Percentiles rank a stretch among this genome's conserved stretches.
Evolutionary conservation across 2,329 filamentous ascomycete genomes (phyloP).

Genomic region (Periglandula ipomoeae): DNA sequence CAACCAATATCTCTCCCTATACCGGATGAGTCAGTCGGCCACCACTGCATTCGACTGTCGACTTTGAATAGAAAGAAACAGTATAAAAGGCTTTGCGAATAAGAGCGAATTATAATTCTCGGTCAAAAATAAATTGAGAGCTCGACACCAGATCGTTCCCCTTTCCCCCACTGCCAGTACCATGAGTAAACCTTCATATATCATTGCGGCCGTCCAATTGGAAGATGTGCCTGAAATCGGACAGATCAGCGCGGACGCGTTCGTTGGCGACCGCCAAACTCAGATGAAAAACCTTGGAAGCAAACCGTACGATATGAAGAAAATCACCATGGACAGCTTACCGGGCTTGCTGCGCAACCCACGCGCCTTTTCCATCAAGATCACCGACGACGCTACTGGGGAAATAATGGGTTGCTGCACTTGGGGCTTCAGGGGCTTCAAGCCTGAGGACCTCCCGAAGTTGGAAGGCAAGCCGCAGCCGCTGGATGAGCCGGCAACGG

Average conservation of each 20-base stretch:
- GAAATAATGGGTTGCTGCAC: conserved; percentile 20
- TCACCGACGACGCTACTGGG: conserved; percentile 19
- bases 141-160: no score
- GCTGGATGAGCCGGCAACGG: neutral
- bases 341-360: conserved; percentile 15
- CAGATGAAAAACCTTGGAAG: conserved; percentile 24
- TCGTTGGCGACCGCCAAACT: conserved; percentile 24
- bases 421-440: conserved; percentile 24
- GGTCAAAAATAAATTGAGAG: neutral
- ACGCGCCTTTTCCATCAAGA: conserved; percentile 21
- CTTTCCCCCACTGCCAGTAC: neutral
- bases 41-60: neutral
- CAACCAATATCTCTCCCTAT: neutral
- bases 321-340: conserved; percentile 16
- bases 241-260: conserved; percentile 20
- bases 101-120: no score
- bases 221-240: conserved; percentile 21
- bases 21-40: conserved; percentile 5
- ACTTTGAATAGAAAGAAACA: no score
- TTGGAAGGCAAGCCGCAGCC: conserved; percentile 11
- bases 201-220: conserved; percentile 13
- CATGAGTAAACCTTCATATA: conserved; percentile 14
- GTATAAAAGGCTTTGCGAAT: no score
- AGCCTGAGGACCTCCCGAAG: conserved; percentile 14
- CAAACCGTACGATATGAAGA: conserved; percentile 19